Conservation (phyloP, 805 yeast genomes). For the Candida xiaguanensis region DNA sequence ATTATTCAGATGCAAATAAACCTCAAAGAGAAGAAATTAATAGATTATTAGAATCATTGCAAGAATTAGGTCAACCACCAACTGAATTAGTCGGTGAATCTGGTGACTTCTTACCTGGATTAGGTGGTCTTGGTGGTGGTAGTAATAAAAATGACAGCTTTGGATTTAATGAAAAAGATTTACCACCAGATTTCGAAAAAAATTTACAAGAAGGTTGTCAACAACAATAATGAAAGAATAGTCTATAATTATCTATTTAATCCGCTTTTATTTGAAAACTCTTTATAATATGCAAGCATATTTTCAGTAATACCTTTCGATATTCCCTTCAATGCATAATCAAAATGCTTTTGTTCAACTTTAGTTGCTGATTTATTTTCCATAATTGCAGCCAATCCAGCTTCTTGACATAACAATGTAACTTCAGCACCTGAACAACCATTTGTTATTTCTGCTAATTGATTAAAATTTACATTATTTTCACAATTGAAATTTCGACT, state of each 20-base stretch:
- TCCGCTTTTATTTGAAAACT: conserved; percentile 44
- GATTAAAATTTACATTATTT: conserved; percentile 45
- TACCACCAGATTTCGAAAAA: conserved; percentile 50
- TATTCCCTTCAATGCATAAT: conserved; percentile 61
- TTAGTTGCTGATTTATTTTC: conserved; percentile 53
- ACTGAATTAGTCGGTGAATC: conserved; percentile 63
- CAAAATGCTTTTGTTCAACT: conserved; percentile 68
- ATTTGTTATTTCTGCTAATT: conserved; percentile 61
- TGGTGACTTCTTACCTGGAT: conserved; percentile 39
- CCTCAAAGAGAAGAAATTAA: conserved; percentile 49
- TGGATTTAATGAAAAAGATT: conserved; percentile 48
- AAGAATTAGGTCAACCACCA: conserved; percentile 80
- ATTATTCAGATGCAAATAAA: conserved; percentile 51
- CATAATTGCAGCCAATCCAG: conserved; percentile 92
- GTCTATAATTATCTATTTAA: conserved; percentile 15
- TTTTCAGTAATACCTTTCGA: conserved; percentile 80
- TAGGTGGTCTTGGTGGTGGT: conserved; percentile 19
- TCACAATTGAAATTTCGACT: conserved; percentile 59
- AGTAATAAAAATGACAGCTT: conserved; percentile 28
- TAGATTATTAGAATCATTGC: conserved; percentile 59
- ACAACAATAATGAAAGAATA: conserved; percentile 22
- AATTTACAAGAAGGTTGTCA: conserved; percentile 58
- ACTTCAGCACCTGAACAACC: conserved; percentile 98
- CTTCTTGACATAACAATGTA: conserved; percentile 87
- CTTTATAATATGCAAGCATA: conserved; percentile 73